Percentiles rank a stretch among this genome's conserved stretches.
Conservation (phyloP, 108 stramenopile species). For the Parmales sp. region DNA sequence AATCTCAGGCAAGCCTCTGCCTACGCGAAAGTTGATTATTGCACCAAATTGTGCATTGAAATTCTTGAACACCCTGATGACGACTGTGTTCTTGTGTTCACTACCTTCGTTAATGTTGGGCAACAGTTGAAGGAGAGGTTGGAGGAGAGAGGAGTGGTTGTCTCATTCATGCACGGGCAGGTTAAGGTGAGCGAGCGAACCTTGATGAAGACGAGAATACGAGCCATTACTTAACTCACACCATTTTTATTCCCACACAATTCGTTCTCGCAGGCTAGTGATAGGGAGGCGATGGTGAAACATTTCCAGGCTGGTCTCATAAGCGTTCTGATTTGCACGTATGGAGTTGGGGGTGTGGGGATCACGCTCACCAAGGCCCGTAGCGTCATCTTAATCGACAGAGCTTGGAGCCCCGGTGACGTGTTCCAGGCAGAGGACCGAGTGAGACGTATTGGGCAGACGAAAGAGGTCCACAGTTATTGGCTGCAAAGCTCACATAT, state of each 20-base stretch:
- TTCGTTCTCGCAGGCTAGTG: constrained; percentile 29
- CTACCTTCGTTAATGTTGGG: neutral
- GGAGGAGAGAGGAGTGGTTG: no score
- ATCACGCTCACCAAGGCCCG: constrained; percentile 67
- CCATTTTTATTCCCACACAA: neutral
- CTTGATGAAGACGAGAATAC: no score
- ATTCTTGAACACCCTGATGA: no score
- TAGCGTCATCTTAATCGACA: constrained; percentile 64
- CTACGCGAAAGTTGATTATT: constrained; percentile 49
- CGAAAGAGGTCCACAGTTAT: constrained; percentile 40
- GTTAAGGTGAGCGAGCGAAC: no score
- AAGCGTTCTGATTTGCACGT: constrained; percentile 65
- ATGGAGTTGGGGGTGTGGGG: constrained; percentile 73
- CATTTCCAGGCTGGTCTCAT: constrained; percentile 48
- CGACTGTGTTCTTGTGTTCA: constrained; percentile 31
- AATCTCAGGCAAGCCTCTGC: constrained; percentile 36
- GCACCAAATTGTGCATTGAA: no score
- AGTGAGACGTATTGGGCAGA: constrained; percentile 73
- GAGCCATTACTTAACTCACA: neutral
- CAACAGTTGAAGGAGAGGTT: neutral
- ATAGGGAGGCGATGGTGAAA: constrained; percentile 62
- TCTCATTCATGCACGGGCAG: no score
- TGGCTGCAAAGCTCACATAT: no score
- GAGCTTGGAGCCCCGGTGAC: constrained; percentile 77
- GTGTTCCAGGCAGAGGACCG: constrained; percentile 42